Conservation (phyloP, 1,284 basidiomycete species). For the Rhodotorula sp. region DNA sequence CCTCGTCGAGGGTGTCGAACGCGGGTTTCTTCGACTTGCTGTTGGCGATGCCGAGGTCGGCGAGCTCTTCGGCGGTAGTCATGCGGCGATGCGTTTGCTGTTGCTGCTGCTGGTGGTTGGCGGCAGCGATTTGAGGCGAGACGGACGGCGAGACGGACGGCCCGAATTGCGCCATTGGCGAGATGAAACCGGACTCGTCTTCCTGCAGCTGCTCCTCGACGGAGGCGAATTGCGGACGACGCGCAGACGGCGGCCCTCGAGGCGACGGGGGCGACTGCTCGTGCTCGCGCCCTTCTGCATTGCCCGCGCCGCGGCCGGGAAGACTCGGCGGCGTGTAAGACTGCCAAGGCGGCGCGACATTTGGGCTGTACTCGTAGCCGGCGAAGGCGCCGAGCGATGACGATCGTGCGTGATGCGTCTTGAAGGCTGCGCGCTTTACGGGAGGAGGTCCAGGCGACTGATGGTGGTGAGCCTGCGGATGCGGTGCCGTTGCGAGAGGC, state of each 20-base stretch:
- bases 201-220: constrained; percentile 32
- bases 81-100: constrained; percentile 36
- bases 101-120: constrained; percentile 7
- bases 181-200: constrained; percentile 44
- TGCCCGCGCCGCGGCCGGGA: not conserved
- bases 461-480: constrained; percentile 10
- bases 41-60: constrained; percentile 91
- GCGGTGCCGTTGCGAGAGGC: constrained; percentile 23
- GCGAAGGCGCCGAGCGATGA: constrained; percentile 40
- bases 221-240: constrained; percentile 23
- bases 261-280: not conserved
- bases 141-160: constrained; percentile 33
- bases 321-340: constrained; percentile 17
- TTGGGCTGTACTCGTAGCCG: constrained; percentile 41
- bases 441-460: constrained; percentile 35
- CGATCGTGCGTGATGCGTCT: constrained; percentile 40
- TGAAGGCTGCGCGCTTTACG: constrained; percentile 40
- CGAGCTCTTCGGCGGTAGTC: constrained; percentile 67
- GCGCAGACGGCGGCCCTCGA: not conserved
- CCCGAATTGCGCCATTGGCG: constrained; percentile 42
- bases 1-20: constrained; percentile 45
- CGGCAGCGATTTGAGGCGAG: constrained; percentile 26
- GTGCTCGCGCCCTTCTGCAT: not conserved
- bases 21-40: constrained; percentile 53
- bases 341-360: constrained; percentile 38